Conservation (phyloP, 2,329 filamentous ascomycete genomes). For the Fusarium foetens region DNA sequence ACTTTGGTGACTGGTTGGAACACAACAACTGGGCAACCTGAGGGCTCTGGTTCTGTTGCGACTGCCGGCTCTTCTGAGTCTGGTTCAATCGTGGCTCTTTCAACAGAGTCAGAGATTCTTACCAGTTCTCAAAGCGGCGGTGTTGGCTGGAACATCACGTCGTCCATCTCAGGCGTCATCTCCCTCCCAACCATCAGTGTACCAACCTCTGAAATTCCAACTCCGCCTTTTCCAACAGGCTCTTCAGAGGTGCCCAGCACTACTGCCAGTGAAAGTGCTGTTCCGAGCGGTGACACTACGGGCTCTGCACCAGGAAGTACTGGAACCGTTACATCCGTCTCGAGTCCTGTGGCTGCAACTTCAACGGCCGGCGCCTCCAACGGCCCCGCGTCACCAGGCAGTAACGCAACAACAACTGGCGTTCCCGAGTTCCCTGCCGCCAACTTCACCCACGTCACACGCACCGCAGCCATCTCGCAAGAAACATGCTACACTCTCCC, state of each 20-base stretch:
- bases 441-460: constrained; percentile 49
- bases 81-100: background rate
- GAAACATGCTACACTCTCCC: constrained; percentile 49
- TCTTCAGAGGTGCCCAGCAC: background rate
- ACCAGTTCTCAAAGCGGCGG: background rate
- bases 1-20: background rate
- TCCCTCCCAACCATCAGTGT: constrained; percentile 23
- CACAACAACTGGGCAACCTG: background rate
- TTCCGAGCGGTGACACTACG: background rate
- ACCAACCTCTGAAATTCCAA: constrained; percentile 7
- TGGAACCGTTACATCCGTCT: constrained; percentile 24
- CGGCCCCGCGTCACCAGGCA: constrained; percentile 12
- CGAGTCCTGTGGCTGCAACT: constrained; percentile 17
- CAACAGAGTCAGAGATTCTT: background rate
- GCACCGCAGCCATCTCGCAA: constrained; percentile 41
- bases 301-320: background rate
- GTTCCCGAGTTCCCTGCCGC: constrained; percentile 40
- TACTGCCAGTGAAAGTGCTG: background rate
- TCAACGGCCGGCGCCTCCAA: background rate
- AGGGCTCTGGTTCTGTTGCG: background rate
- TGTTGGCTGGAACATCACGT: constrained; percentile 1
- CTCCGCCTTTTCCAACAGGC: constrained; percentile 1
- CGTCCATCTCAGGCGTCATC: constrained; percentile 4
- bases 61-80: background rate
- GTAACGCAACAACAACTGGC: constrained; percentile 19